These are phyloP conservation scores for Lachnellula subtilissima DNA, from an alignment of 2,329 filamentous ascomycete genomes.

Conservation along the genomic window DNA sequence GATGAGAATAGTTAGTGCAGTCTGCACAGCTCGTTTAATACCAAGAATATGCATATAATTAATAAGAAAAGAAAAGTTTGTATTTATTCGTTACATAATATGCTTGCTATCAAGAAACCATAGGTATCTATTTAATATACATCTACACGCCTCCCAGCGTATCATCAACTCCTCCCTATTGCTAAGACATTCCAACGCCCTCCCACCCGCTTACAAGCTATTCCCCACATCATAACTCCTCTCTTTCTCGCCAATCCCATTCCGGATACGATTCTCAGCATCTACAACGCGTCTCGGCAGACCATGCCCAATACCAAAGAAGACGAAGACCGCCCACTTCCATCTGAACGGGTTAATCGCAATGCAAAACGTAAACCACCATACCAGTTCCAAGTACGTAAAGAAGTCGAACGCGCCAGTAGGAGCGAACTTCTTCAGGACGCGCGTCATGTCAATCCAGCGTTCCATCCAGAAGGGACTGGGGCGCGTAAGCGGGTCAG, in stretches of 20 bases:
- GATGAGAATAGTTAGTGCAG: too few relatives aligned
- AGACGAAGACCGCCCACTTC: slow-evolving; percentile 85
- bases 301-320: slow-evolving; percentile 65
- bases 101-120: too few relatives aligned
- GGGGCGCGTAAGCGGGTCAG: slow-evolving; percentile 71
- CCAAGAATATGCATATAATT: too few relatives aligned
- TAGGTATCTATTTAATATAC: too few relatives aligned
- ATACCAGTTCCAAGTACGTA: slow-evolving; percentile 77
- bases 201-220: slow-evolving; percentile 15
- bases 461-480: slow-evolving; percentile 70
- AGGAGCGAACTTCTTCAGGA: slow-evolving; percentile 65
- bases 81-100: too few relatives aligned
- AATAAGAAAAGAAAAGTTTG: too few relatives aligned
- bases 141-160: not conserved
- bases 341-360: slow-evolving; percentile 79
- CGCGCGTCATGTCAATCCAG: slow-evolving; percentile 80
- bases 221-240: slow-evolving; percentile 23
- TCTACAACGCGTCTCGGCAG: slow-evolving; percentile 63
- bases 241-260: slow-evolving; percentile 43
- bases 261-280: slow-evolving; percentile 57
- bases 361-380: slow-evolving; percentile 80
- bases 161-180: not conserved
- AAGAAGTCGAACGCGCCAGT: slow-evolving; percentile 83
- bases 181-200: not conserved
- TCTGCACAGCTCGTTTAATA: too few relatives aligned